phyloP scores from a whole-genome alignment of 1,284 basidiomycete species.

The Butyriboletus appendiculatus region DNA sequence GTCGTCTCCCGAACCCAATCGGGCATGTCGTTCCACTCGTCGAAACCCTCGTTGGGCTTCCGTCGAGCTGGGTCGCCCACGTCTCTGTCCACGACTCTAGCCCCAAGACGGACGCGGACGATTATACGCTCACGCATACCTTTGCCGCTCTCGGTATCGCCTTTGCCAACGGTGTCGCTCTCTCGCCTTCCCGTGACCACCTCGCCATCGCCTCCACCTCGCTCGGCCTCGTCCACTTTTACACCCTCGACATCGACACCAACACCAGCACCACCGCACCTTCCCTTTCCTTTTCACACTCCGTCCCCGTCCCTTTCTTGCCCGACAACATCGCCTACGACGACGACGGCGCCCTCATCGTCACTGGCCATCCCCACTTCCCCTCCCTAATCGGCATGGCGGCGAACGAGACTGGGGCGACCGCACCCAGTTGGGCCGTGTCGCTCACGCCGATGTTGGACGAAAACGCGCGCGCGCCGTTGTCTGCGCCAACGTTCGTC shows the following conservation, averaged over 20 bases:
- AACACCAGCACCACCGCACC: conserved; percentile 38
- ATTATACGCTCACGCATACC: conserved; percentile 32
- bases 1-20: conserved; percentile 52
- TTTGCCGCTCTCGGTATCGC: conserved; percentile 50
- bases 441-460: conserved; percentile 35
- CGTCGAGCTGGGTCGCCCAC: conserved; percentile 59
- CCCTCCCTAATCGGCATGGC: conserved; percentile 48
- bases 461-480: conserved; percentile 27
- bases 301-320: conserved; percentile 55
- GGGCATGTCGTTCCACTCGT: conserved; percentile 51
- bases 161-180: conserved; percentile 67
- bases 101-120: conserved; percentile 14
- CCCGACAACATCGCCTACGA: conserved; percentile 63
- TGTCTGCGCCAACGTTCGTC: conserved; percentile 45
- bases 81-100: conserved; percentile 38
- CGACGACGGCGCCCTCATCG: conserved; percentile 49
- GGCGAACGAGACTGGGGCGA: conserved; percentile 38
- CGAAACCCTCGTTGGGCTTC: conserved; percentile 58
- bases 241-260: conserved; percentile 43
- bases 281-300: conserved; percentile 25
- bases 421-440: conserved; percentile 58
- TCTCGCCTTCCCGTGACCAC: conserved; percentile 49
- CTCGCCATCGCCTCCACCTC: conserved; percentile 60
- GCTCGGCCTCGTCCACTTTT: conserved; percentile 49
- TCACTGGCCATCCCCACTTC: conserved; percentile 66